phyloP scores from a whole-genome alignment of 2,329 filamentous ascomycete species.

The Phialophora tarda region DNA sequence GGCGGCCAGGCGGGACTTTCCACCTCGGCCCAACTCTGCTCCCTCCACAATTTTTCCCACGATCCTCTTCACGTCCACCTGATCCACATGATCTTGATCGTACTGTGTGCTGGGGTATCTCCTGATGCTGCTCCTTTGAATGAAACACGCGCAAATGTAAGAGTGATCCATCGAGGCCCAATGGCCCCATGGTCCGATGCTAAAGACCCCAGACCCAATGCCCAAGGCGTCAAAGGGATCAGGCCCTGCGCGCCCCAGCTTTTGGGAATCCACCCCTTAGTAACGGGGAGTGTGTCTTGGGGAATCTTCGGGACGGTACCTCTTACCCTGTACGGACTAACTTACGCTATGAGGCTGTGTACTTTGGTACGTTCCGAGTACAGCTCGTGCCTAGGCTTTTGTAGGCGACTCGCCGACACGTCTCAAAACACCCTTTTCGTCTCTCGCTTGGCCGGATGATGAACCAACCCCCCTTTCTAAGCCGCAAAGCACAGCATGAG shows the following conservation, averaged over 20 bases:
- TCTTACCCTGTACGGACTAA: background rate
- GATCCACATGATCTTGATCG: background rate
- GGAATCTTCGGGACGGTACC: background rate
- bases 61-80: background rate
- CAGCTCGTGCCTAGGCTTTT: too few species aligned
- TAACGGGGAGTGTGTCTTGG: background rate
- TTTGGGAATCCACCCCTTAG: too few species aligned
- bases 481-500: background rate
- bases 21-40: background rate
- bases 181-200: background rate
- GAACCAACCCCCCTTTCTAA: background rate
- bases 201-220: too few species aligned
- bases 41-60: background rate
- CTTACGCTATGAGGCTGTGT: background rate
- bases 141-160: background rate
- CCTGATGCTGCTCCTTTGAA: background rate
- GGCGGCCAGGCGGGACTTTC: slow-evolving; percentile 1
- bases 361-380: background rate
- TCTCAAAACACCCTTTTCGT: background rate
- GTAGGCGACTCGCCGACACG: background rate
- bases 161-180: background rate
- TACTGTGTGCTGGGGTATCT: too few species aligned
- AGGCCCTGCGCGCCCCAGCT: background rate
- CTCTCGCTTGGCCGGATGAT: background rate
- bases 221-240: background rate